phyloP scores from a whole-genome alignment of 2,329 filamentous ascomycete genomes.

The Coniosporium tulheliwenetii region DNA sequence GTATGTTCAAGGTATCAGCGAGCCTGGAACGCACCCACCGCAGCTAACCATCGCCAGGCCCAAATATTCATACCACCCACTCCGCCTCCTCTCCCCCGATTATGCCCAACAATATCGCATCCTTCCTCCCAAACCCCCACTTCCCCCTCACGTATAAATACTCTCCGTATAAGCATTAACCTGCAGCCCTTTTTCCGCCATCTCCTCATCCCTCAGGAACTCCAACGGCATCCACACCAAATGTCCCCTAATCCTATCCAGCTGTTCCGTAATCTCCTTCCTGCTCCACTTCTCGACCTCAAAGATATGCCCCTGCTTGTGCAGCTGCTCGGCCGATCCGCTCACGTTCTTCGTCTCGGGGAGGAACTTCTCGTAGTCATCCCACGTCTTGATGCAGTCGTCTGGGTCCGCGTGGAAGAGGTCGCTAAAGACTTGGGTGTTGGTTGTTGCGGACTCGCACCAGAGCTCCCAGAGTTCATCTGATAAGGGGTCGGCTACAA shows the following conservation, averaged over 20 bases:
- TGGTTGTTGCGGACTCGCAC: conserved; percentile 51
- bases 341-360: conserved; percentile 35
- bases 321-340: background rate
- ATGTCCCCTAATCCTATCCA: conserved; percentile 73
- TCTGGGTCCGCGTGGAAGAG: conserved; percentile 83
- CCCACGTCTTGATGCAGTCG: conserved; percentile 69
- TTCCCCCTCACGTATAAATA: conserved; percentile 48
- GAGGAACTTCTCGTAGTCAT: conserved; percentile 73
- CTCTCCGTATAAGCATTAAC: conserved; percentile 80
- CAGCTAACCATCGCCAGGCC: no score
- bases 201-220: conserved; percentile 67
- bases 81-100: no score
- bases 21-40: no score
- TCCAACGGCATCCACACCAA: conserved; percentile 91
- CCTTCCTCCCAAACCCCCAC: no score
- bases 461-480: conserved; percentile 48
- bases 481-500: conserved; percentile 43
- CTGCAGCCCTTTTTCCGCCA: conserved; percentile 79
- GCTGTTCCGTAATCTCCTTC: conserved; percentile 19
- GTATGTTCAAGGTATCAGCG: no score
- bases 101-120: no score
- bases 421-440: conserved; percentile 62
- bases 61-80: no score
- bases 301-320: conserved; percentile 73
- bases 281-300: conserved; percentile 26